These are phyloP conservation scores for Larix kaempferi DNA, from an alignment of 75 land plant species.

Conservation along the genomic window DNA sequence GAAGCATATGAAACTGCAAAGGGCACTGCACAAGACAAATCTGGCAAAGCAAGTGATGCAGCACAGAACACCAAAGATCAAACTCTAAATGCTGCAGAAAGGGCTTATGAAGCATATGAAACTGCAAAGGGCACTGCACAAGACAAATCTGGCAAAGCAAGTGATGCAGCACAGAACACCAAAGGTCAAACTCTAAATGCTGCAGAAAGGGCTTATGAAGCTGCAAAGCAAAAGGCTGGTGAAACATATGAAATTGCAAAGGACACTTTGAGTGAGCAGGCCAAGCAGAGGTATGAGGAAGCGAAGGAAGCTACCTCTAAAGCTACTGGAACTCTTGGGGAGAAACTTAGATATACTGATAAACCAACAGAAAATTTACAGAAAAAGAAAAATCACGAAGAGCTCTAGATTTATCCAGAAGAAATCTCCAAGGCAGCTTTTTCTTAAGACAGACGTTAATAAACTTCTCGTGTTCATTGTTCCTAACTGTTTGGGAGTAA, in stretches of 20 bases:
- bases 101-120: neutral
- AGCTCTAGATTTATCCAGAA: too few relatives aligned
- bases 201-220: neutral
- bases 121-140: neutral
- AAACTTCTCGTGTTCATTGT: too few relatives aligned
- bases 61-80: neutral
- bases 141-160: neutral
- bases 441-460: too few relatives aligned
- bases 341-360: neutral
- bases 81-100: neutral
- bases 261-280: neutral
- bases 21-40: neutral
- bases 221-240: neutral
- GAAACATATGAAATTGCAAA: constrained; percentile 3
- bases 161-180: neutral
- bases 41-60: neutral
- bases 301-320: neutral
- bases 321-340: neutral
- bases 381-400: too few relatives aligned
- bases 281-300: neutral
- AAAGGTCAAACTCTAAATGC: neutral
- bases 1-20: constrained; percentile 7
- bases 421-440: too few relatives aligned
- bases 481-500: too few relatives aligned
- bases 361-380: too few relatives aligned